Conservation (phyloP, 2,329 filamentous ascomycete species). For the Colletotrichum gigasporum region DNA sequence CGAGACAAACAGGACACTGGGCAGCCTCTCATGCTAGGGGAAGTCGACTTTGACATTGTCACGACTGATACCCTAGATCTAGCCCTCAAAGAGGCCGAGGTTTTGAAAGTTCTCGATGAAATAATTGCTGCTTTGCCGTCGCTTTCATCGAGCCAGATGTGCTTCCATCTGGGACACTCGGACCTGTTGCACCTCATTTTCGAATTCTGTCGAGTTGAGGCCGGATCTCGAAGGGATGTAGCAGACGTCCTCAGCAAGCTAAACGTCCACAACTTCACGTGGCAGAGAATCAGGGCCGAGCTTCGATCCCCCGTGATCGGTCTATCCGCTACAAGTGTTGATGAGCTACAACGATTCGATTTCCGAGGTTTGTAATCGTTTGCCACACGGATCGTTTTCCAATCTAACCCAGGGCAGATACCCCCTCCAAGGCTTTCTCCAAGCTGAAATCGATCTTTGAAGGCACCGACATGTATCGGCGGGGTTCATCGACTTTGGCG, state of each 20-base stretch:
- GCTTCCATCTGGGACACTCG: slow-evolving; percentile 90
- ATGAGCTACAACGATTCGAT: slow-evolving; percentile 90
- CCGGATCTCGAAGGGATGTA: slow-evolving; percentile 72
- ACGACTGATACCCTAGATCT: slow-evolving; percentile 83
- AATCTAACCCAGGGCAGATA: slow-evolving; percentile 48
- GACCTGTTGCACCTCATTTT: slow-evolving; percentile 89
- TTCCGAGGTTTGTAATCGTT: slow-evolving; percentile 71
- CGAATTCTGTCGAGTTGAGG: slow-evolving; percentile 84
- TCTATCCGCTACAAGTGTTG: slow-evolving; percentile 87
- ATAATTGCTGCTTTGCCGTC: slow-evolving; percentile 84
- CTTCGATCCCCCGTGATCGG: slow-evolving; percentile 84
- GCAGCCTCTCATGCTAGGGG: slow-evolving; percentile 83
- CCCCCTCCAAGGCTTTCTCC: slow-evolving; percentile 65
- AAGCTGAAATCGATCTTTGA: slow-evolving; percentile 69
- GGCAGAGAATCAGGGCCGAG: slow-evolving; percentile 84
- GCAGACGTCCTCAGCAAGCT: slow-evolving; percentile 89
- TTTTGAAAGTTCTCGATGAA: slow-evolving; percentile 94
- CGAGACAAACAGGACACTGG: slow-evolving; percentile 81
- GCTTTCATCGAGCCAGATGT: slow-evolving; percentile 77
- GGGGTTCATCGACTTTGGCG: slow-evolving; percentile 78
- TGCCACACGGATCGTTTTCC: not conserved
- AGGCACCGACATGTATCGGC: slow-evolving; percentile 74
- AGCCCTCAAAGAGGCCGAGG: slow-evolving; percentile 90
- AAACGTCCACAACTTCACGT: slow-evolving; percentile 82
- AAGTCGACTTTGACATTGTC: slow-evolving; percentile 97